Conservation (phyloP, 257 asterid species). For the Nicotiana knightiana region DNA sequence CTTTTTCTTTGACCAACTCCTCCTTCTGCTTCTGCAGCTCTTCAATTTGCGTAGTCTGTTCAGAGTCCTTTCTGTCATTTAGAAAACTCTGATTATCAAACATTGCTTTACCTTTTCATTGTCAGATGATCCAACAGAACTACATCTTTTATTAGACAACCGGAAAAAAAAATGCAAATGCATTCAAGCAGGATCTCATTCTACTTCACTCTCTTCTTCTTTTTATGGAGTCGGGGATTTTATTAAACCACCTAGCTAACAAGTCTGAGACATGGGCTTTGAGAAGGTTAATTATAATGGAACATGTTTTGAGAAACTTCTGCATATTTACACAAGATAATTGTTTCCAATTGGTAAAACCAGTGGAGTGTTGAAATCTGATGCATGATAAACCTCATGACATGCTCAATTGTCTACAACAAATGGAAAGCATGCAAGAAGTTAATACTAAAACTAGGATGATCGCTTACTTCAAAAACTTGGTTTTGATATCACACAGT, state of each 20-base stretch:
- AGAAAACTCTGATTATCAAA: background rate
- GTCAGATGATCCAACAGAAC: background rate
- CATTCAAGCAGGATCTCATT: background rate
- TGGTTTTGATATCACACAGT: background rate
- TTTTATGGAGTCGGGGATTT: background rate
- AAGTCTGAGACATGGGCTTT: background rate
- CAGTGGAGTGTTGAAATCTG: background rate
- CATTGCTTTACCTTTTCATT: background rate
- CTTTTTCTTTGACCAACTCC: conserved; percentile 60
- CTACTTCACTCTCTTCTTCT: background rate
- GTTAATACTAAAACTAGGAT: background rate
- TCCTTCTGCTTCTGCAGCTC: conserved; percentile 71
- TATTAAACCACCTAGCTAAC: background rate
- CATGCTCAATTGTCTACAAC: background rate
- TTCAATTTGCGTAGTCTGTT: conserved; percentile 85
- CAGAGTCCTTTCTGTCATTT: conserved; percentile 73
- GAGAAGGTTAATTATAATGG: background rate
- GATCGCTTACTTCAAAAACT: background rate
- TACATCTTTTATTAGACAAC: background rate
- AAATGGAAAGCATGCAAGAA: background rate
- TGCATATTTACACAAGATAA: background rate
- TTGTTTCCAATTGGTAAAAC: background rate
- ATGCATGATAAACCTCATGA: background rate
- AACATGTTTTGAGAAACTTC: background rate
- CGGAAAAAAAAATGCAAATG: background rate